Evolutionary conservation across 768 basidiomycete species (phyloP).

Genomic region (Suillus variegatus): DNA sequence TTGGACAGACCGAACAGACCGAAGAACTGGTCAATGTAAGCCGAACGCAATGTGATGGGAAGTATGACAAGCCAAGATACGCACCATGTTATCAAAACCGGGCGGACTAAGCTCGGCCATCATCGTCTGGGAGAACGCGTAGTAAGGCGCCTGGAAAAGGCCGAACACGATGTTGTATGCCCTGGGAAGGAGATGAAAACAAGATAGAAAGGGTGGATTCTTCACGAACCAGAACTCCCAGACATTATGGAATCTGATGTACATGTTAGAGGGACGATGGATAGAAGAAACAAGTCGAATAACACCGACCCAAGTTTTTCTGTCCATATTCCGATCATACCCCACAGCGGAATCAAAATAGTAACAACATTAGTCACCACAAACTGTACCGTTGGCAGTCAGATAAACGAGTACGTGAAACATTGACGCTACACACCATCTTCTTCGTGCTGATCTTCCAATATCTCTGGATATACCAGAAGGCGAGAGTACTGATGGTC

Average conservation of each 20-base stretch:
- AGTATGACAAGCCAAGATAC: background rate
- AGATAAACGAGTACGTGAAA: background rate
- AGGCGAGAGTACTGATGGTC: slow-evolving; percentile 68
- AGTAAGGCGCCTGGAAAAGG: slow-evolving; percentile 85
- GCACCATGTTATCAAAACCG: slow-evolving; percentile 81
- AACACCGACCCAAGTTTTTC: slow-evolving; percentile 57
- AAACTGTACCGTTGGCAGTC: slow-evolving; percentile 47
- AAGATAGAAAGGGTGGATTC: background rate
- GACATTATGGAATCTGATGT: slow-evolving; percentile 64
- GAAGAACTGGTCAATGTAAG: slow-evolving; percentile 59
- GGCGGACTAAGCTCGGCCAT: slow-evolving; percentile 89
- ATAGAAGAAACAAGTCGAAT: background rate
- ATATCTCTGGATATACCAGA: slow-evolving; percentile 82
- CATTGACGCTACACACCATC: slow-evolving; percentile 51
- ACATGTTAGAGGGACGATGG: slow-evolving; percentile 2
- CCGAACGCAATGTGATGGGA: background rate
- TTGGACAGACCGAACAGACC: slow-evolving; percentile 85
- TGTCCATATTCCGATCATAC: slow-evolving; percentile 86
- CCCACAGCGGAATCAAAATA: slow-evolving; percentile 81
- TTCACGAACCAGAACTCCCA: slow-evolving; percentile 82
- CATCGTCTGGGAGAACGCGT: slow-evolving; percentile 84
- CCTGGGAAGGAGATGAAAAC: slow-evolving; percentile 37
- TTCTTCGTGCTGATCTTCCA: slow-evolving; percentile 80
- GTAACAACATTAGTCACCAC: slow-evolving; percentile 75
- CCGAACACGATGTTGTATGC: slow-evolving; percentile 81